phyloP scores from a whole-genome alignment of 371 early-diverging fungal species.

The Mortierella sp. region DNA sequence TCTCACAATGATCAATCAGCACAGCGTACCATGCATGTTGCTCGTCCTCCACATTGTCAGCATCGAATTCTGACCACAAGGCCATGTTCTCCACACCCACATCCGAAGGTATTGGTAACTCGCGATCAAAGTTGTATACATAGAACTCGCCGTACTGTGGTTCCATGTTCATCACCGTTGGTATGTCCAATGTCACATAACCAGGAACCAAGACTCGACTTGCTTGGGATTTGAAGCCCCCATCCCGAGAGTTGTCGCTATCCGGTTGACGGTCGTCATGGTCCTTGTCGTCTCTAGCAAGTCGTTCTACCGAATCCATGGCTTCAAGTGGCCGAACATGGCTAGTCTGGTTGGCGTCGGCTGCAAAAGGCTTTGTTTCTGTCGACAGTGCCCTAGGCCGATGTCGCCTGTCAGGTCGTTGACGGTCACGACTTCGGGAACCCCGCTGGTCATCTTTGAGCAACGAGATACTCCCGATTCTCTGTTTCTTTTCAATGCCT shows the following conservation, averaged over 20 bases:
- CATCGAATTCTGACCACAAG: conserved; percentile 30
- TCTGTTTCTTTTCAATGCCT: conserved; percentile 10
- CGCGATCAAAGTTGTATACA: conserved; percentile 40
- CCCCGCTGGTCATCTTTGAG: no score
- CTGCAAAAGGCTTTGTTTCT: neutral
- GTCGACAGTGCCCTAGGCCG: no score
- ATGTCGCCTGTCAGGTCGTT: no score
- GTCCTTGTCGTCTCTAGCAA: conserved; percentile 8
- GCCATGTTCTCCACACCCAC: conserved; percentile 45
- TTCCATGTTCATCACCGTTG: conserved; percentile 36
- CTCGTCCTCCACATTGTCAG: conserved; percentile 13
- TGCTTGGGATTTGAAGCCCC: no score
- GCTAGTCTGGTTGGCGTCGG: conserved; percentile 10
- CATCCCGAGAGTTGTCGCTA: no score
- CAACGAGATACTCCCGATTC: no score
- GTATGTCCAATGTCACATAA: conserved; percentile 31
- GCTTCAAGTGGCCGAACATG: neutral
- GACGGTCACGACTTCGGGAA: no score
- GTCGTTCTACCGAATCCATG: neutral
- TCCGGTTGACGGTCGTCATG: neutral
- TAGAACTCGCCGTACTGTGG: conserved; percentile 21
- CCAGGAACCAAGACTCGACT: conserved; percentile 7
- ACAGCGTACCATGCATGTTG: conserved; percentile 37
- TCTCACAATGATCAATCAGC: conserved; percentile 31
- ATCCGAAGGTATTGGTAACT: conserved; percentile 27